Base-by-base conservation (phyloP, 257 asterid genomes). In the Knoxia roxburghii region DNA sequence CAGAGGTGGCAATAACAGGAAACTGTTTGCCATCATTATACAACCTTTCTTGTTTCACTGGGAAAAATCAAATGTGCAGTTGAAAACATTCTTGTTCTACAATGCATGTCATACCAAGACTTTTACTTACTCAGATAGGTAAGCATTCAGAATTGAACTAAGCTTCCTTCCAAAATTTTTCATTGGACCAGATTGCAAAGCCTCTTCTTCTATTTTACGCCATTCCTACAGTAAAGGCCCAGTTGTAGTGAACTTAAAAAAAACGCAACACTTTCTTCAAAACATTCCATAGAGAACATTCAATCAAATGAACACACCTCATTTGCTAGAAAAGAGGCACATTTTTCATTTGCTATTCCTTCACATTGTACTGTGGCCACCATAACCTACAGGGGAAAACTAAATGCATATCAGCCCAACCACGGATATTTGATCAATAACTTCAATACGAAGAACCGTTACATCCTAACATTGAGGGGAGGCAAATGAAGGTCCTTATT, bases 361-460 rank as follows among this genome's bases (percentile, higher is more conserved):
- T 92, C 97, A 73, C 98, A 92, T 5, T 95, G 93, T 59, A 92
- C 98, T n/a, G 98, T 89, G 33, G 98, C 97, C 65, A 87, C 97
- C 97, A 92, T 89, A 72, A 92, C 98, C 97, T 92, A 73, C 33
- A 37, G 41, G 64, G 65, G 64, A 60, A 61, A 53, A 77, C 50
- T 54, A 21, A 33, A 39, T 20, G 58, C 53, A 64, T 26, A 58
- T 62, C 69, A 73, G 63, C 15, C 9, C 10, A 30, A 14, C 50
- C 21, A 48, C 3, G 7, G 15, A n/a, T 7, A 27, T 12, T 58
- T 24, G 41, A 29, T 32, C 29, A 30, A 3, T 29, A 54, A 60
- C 51, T 64, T 48, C 70, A 55, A 41, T 27, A 52, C 1, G 29
- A n/a, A 27, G n/a, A 11, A 26, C 8, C 29, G 35, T 53, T 53